phyloP scores from a whole-genome alignment of 2,329 filamentous ascomycete genomes.

The Scortechinia acanthostroma region DNA sequence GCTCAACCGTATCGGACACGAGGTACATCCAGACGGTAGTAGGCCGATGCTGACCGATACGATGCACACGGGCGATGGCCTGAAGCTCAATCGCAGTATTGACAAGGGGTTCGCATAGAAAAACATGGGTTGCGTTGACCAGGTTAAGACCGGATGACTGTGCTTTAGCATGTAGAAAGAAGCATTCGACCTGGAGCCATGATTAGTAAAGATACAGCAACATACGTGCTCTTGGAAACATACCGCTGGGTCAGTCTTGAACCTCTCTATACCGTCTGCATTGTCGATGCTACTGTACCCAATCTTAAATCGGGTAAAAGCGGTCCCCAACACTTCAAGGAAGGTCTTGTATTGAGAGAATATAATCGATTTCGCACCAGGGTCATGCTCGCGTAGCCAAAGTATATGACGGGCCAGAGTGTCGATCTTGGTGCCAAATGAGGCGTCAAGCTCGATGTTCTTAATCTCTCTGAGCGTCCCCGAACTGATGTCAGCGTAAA shows the following conservation, averaged over 20 bases:
- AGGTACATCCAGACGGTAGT: conserved; percentile 96
- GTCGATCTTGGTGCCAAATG: conserved; percentile 86
- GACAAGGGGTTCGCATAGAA: conserved; percentile 86
- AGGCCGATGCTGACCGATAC: conserved; percentile 80
- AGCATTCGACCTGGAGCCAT: conserved; percentile 70
- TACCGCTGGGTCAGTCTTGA: not conserved
- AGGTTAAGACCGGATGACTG: conserved; percentile 86
- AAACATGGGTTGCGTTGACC: conserved; percentile 87
- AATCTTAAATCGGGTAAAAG: conserved; percentile 68
- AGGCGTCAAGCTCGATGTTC: conserved; percentile 67
- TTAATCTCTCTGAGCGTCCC: conserved; percentile 74
- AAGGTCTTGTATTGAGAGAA: conserved; percentile 79
- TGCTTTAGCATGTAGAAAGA: conserved; percentile 81
- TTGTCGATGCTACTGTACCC: conserved; percentile 66
- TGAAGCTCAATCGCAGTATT: conserved; percentile 92
- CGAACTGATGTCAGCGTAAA: conserved; percentile 73
- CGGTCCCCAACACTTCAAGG: conserved; percentile 63
- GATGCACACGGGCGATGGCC: conserved; percentile 87
- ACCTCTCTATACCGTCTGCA: conserved; percentile 54
- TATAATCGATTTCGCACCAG: conserved; percentile 83
- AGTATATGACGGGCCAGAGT: conserved; percentile 73
- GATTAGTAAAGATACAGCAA: conserved; percentile 50
- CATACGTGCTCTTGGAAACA: conserved; percentile 6
- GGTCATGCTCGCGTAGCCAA: conserved; percentile 78
- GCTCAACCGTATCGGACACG: conserved; percentile 82